Percentiles rank a stretch among this genome's conserved stretches.
Evolutionary conservation across 106 monocot genomes (phyloP).

Genomic region (Chionographis japonica): DNA sequence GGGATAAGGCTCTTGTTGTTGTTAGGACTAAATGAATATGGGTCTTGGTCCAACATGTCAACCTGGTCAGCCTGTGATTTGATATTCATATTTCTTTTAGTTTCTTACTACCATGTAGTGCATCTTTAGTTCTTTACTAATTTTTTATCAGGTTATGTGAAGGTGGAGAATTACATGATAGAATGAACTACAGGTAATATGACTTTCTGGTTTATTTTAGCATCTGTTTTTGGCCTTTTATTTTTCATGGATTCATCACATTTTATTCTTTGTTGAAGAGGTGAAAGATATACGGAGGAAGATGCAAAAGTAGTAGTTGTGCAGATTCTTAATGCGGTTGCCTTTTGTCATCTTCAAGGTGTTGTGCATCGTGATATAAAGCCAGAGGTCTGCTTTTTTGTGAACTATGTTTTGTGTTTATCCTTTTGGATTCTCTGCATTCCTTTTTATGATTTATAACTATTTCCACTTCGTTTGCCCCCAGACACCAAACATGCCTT

Average conservation of each 20-base stretch:
- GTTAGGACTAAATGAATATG: background rate
- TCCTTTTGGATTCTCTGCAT: background rate
- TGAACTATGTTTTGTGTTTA: background rate
- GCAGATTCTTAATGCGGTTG: conserved; percentile 69
- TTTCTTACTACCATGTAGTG: background rate
- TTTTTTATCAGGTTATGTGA: conserved; percentile 57
- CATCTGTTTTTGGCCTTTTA: background rate
- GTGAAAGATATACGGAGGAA: conserved; percentile 68
- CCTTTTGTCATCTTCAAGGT: conserved; percentile 84
- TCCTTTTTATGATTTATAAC: background rate
- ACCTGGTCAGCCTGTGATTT: too few relatives aligned
- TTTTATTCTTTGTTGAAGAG: conserved; percentile 36
- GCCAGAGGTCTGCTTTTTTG: conserved; percentile 62
- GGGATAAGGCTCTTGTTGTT: background rate
- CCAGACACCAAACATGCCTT: background rate
- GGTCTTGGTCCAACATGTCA: background rate
- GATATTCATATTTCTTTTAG: too few relatives aligned
- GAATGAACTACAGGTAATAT: conserved; percentile 67
- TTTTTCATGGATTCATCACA: background rate
- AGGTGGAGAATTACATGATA: conserved; percentile 75
- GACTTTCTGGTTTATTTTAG: background rate
- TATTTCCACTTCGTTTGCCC: too few relatives aligned
- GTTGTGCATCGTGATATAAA: conserved; percentile 82
- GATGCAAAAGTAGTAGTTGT: conserved; percentile 68
- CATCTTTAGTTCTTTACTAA: background rate